A percentile compares a stretch with the other conserved stretches of the same genome.
phyloP scores from a whole-genome alignment of 2,329 filamentous ascomycete species.

The Pyrenophora graminea region DNA sequence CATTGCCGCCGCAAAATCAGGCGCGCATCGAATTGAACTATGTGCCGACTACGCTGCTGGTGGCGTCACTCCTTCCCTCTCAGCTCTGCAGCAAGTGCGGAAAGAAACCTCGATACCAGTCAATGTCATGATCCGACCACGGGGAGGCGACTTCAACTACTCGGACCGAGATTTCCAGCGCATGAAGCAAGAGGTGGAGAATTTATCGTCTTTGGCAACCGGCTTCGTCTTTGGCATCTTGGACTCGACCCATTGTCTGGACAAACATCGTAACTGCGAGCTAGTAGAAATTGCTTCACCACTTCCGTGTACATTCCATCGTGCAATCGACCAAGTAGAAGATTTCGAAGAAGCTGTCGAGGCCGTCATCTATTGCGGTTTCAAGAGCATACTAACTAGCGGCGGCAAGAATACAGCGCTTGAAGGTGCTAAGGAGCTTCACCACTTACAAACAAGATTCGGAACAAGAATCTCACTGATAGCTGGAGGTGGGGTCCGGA shows the following conservation, averaged over 20 bases:
- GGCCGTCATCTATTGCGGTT: constrained; percentile 51
- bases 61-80: constrained; percentile 48
- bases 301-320: constrained; percentile 59
- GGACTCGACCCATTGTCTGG: constrained; percentile 39
- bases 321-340: constrained; percentile 55
- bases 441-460: constrained; percentile 35
- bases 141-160: constrained; percentile 54
- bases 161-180: constrained; percentile 45
- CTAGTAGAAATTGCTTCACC: constrained; percentile 50
- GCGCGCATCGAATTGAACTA: constrained; percentile 59
- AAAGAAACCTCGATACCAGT: constrained; percentile 47
- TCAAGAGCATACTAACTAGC: constrained; percentile 55
- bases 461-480: constrained; percentile 51
- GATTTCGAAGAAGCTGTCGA: constrained; percentile 40
- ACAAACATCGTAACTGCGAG: constrained; percentile 47
- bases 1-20: constrained; percentile 47
- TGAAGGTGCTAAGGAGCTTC: constrained; percentile 43
- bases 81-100: constrained; percentile 32
- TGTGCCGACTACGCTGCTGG: constrained; percentile 49
- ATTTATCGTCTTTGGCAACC: constrained; percentile 45
- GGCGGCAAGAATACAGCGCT: constrained; percentile 47
- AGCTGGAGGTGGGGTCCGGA: constrained; percentile 57
- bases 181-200: constrained; percentile 51
- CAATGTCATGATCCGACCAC: constrained; percentile 60
- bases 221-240: constrained; percentile 61